Base-by-base conservation (phyloP, 2,329 filamentous ascomycete species). In the Arthrobotrys musiformis region DNA sequence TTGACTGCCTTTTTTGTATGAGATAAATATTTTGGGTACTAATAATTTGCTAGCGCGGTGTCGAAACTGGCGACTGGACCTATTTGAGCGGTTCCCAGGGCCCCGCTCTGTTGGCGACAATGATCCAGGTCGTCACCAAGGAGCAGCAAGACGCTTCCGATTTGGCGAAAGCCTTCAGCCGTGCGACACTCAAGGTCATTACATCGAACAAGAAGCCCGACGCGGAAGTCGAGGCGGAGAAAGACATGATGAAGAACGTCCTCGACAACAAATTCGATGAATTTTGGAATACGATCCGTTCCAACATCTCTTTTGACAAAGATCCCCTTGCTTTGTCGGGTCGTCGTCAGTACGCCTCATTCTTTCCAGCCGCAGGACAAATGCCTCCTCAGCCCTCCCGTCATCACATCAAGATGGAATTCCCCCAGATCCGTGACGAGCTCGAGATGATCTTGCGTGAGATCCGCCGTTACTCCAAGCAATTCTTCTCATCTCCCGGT, bases 391-490 rank as follows among this genome's bases (percentile, higher is more conserved):
- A 24, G 1, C 68, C 68, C 6, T 7, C 58, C 15, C 58, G 5
- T 7, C 2, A 33, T 11, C 46, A 52, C 11, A 15, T 15, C 2
- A 28, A 19, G 8, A 24, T 63, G 8, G 26, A 50, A 6, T 54
- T 56, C 22, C 5, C 58, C 0, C 26, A 64, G 33, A 63, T 72
- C 24, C 17, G 26, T 7, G n/a, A 28, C 9, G 58, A 63, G 37
- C 48, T 72, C 0, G 48, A 37, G 13, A 50, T 48, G 58, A 40
- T 64, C 28, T 19, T 72, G 35, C 50, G 22, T 37, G 58, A 72
- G 46, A 52, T 72, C 35, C 46, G 68, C 7, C 22, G 42, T 19
- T 72, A 56, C 37, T 30, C 44, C 1, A 42, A 48, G 26, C 68
- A 50, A 17, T 72, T 58, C 28, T 72, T 56, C 33, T 56, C 17